Base-by-base conservation (phyloP, 129 eudicot species). In the Silybum marianum region DNA sequence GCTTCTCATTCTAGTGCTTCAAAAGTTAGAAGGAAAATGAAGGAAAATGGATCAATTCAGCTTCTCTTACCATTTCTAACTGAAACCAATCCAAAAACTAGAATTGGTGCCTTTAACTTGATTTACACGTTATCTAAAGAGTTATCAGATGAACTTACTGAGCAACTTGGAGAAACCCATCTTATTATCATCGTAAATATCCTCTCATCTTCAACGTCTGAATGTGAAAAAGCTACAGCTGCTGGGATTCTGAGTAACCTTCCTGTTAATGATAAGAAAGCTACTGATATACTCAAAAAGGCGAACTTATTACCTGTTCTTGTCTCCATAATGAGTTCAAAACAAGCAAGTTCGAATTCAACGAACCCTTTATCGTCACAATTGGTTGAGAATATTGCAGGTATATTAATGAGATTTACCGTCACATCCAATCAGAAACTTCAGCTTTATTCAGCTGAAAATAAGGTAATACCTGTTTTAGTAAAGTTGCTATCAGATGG, bases 11-110 rank as follows among this genome's bases (percentile, higher is more conserved):
- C 90, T 7, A 84, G 80, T 71, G 90, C 91, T 9, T 75, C 86
- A 16, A 91, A 88, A 81, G 97, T 89, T 13, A 89, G 98, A 83
- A 88, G 89, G 40, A 89, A 88, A 83, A 89, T 92, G 99, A 91
- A 87, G 79, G 89, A 92, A 81, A 89, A 87, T n/a, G 98, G 99
- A 7, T 90, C 93, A 0, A 62, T 93, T 81, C 89, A 86, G 69
- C 92, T 95, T 46, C 91, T 95, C 9, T 44, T 91, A 42, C 92
- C 93, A 1, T 92, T 95, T 65, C 87, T 95, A 12, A 74, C 71
- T 0, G 92, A 88, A 73, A 73, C 80, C 9, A 83, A 91, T 81
- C 22, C 70, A 7, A 83, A 86, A 65, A 87, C 83, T 21, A 81
- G 93, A 44, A 82, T 74, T 0, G 90, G 87, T 13, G 95, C 97